Evolutionary conservation across 1,139 yeast genomes (phyloP).

Genomic region (Geotrichum restrictum): DNA sequence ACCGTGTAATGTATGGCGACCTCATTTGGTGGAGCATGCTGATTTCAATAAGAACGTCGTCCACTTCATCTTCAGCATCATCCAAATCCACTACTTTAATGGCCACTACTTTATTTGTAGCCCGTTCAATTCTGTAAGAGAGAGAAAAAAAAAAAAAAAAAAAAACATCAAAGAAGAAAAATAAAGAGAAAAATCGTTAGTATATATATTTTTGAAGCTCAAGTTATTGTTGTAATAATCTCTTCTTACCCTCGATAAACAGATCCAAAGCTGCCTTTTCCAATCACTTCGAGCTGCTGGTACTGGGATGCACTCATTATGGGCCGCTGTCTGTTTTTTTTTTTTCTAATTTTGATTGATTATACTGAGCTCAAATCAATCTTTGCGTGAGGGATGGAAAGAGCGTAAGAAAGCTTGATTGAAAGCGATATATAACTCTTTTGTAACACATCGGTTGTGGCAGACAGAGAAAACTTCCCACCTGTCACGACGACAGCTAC

Average conservation of each 20-base stretch:
- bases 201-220: not conserved
- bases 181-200: not conserved
- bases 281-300: slow-evolving; percentile 62
- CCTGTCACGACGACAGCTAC: no score
- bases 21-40: slow-evolving; percentile 62
- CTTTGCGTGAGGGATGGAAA: no score
- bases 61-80: slow-evolving; percentile 71
- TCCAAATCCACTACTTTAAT: slow-evolving; percentile 67
- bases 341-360: not conserved
- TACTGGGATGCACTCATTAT: slow-evolving; percentile 17
- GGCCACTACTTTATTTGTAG: slow-evolving; percentile 53
- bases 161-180: not conserved
- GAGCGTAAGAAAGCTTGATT: no score
- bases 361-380: not conserved
- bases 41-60: slow-evolving; percentile 67
- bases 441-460: no score
- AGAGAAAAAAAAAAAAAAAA: slow-evolving; percentile 3
- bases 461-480: no score
- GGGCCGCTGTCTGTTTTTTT: not conserved
- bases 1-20: slow-evolving; percentile 60
- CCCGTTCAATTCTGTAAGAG: slow-evolving; percentile 29
- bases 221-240: not conserved
- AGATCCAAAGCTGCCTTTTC: slow-evolving; percentile 94
- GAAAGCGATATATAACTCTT: no score
- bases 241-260: slow-evolving; percentile 50